phyloP scores from a whole-genome alignment of 2,329 filamentous ascomycete genomes.

The Dactylellina drechsleri region DNA sequence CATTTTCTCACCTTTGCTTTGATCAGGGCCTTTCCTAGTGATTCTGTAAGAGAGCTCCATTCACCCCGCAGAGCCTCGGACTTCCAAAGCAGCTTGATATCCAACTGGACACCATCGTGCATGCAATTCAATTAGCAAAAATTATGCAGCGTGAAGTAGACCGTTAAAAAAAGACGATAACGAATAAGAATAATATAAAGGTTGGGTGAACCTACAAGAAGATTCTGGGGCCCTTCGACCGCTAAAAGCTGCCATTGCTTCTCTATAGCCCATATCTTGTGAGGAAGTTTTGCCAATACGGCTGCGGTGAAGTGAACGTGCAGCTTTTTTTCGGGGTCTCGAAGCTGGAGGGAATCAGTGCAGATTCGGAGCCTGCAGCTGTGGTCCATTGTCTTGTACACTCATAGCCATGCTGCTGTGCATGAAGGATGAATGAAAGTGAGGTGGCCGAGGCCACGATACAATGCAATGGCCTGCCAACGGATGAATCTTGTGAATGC shows the following conservation, averaged over 20 bases:
- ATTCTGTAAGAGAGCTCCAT: slow-evolving; percentile 35
- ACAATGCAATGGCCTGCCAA: too few species aligned
- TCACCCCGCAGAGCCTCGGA: slow-evolving; percentile 24
- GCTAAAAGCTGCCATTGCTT: slow-evolving; percentile 32
- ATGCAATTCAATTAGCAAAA: too few species aligned
- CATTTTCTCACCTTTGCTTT: slow-evolving; percentile 8
- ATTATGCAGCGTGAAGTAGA: not conserved
- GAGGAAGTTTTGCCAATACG: slow-evolving; percentile 32
- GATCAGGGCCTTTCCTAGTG: slow-evolving; percentile 29
- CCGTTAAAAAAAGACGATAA: not conserved
- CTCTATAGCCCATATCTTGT: slow-evolving; percentile 15
- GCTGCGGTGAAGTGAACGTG: slow-evolving; percentile 41
- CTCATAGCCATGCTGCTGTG: not conserved
- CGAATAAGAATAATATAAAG: not conserved
- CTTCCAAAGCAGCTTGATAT: slow-evolving; percentile 41
- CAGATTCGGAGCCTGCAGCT: slow-evolving; percentile 11
- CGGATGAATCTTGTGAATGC: too few species aligned
- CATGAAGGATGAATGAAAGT: too few species aligned
- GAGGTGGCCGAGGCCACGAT: too few species aligned
- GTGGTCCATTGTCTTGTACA: slow-evolving; percentile 26
- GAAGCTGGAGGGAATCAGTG: slow-evolving; percentile 36
- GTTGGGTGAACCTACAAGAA: slow-evolving; percentile 21
- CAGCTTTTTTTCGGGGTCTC: slow-evolving; percentile 31
- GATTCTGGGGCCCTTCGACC: slow-evolving; percentile 29
- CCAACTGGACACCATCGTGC: slow-evolving; percentile 12